A percentile compares a stretch with the other conserved stretches of the same genome.
Evolutionary conservation across 805 yeast genomes (phyloP).

Genomic region (Grigorovia humatica): DNA sequence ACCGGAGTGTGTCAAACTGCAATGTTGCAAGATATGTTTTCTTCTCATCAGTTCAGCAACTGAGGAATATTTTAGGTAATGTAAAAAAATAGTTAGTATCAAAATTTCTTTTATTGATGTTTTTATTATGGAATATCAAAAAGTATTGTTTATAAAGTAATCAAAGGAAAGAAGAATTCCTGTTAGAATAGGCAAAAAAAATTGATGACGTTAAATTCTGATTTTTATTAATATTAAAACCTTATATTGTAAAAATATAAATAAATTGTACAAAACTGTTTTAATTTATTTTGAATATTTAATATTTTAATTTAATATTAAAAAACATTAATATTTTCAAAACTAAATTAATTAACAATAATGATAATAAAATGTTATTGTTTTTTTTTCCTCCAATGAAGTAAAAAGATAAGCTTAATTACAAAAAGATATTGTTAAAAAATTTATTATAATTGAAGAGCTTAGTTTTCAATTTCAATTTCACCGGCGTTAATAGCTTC

Average conservation of each 20-base stretch:
- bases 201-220: conserved; percentile 5
- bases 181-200: background rate
- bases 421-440: background rate
- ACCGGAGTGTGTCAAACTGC: conserved; percentile 15
- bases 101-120: no score
- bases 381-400: background rate
- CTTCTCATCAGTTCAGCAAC: background rate
- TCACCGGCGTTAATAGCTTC: conserved; percentile 98
- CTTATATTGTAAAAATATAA: conserved; percentile 7
- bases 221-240: conserved; percentile 8
- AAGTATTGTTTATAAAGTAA: background rate
- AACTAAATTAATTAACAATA: background rate
- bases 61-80: background rate
- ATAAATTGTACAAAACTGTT: background rate
- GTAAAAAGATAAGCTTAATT: background rate
- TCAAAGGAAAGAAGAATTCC: conserved; percentile 1
- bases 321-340: background rate
- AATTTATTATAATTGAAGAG: conserved; percentile 3
- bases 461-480: conserved; percentile 51
- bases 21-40: background rate
- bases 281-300: background rate
- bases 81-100: background rate
- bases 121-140: background rate
- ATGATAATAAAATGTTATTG: background rate
- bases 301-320: conserved; percentile 2